These are phyloP conservation scores for Fusarium luffae DNA, from an alignment of 2,329 filamentous ascomycete genomes.

Conservation along the genomic window DNA sequence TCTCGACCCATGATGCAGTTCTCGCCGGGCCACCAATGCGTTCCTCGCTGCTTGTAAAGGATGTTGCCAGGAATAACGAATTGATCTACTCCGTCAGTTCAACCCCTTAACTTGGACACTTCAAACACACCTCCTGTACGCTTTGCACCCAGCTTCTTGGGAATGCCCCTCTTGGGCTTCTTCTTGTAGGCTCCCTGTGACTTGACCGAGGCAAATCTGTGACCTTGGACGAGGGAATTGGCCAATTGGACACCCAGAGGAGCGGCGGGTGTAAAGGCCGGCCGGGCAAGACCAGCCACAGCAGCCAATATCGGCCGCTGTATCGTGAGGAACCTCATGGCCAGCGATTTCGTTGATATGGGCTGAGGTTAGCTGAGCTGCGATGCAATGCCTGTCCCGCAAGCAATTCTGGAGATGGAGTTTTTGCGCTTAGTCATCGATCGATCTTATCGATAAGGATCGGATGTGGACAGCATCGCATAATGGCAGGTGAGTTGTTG, in stretches of 20 bases:
- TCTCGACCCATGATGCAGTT: constrained; percentile 96
- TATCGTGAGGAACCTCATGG: constrained; percentile 60
- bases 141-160: constrained; percentile 94
- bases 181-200: constrained; percentile 76
- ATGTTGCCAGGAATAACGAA: constrained; percentile 97
- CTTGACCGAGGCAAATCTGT: constrained; percentile 69
- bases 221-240: constrained; percentile 60
- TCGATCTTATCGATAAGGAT: constrained; percentile 46
- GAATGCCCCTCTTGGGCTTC: constrained; percentile 67
- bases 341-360: constrained; percentile 50
- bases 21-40: constrained; percentile 93
- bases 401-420: constrained; percentile 39
- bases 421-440: constrained; percentile 48
- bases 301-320: constrained; percentile 60
- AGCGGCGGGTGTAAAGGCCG: constrained; percentile 35
- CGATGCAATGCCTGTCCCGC: constrained; percentile 13
- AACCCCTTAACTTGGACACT: background rate
- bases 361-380: constrained; percentile 46
- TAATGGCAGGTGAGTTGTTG: constrained; percentile 2
- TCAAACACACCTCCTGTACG: constrained; percentile 80
- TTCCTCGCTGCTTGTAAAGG: constrained; percentile 96
- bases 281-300: constrained; percentile 48
- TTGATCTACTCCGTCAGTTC: constrained; percentile 69
- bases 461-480: constrained; percentile 42
- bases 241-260: constrained; percentile 48